Base-by-base conservation (phyloP, 805 yeast genomes). In the Brettanomyces naardenensis region DNA sequence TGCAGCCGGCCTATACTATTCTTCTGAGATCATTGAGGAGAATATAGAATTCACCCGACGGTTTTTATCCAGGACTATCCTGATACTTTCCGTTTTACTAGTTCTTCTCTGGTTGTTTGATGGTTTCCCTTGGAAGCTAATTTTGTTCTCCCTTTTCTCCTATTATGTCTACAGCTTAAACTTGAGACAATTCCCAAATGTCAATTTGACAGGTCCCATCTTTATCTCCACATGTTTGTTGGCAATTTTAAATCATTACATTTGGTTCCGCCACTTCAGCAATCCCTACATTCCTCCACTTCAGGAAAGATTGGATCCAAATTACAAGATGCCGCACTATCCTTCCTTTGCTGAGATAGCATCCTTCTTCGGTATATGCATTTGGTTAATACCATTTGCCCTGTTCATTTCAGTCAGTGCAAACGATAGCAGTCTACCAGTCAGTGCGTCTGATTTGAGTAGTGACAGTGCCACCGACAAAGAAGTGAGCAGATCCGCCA, bases 381-480 rank as follows among this genome's bases (percentile, higher is more conserved):
- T 92, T 15, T 92, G 98, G 98, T 70, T 90, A 42, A 74, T 92
- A 21, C 98, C 98, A 25, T 87, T 92, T 58, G 80, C 95, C 4
- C 67, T 92, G 40, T 90, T 92, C 59, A 90, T 92, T 14, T 81
- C 95, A 22, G 66, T 92, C 42, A 84, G 94, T 54, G 97, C 97
- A 1, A 84, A 86, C 44, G 98, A 92, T 53, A 82, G 85, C 52
- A 77, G 83, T 15, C 68, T 92, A 31, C 98, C 98, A 6, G 66
- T 53, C 4, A 54, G 47, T 19, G 38, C 49, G 19, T 36, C 46
- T 2, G 61, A 55, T 33, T 17, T 54, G 18, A 39, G 64, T 47
- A 56, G 61, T 45, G 41, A 52, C 5, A 46, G 49, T 6, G 44
- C 48, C 32, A 49, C 32, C n/a, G 39, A 41, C 20, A 18, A 20